Evolutionary conservation across 1,139 yeast genomes (phyloP).

Genomic region (Nadsonia starkeyi-henricii): DNA sequence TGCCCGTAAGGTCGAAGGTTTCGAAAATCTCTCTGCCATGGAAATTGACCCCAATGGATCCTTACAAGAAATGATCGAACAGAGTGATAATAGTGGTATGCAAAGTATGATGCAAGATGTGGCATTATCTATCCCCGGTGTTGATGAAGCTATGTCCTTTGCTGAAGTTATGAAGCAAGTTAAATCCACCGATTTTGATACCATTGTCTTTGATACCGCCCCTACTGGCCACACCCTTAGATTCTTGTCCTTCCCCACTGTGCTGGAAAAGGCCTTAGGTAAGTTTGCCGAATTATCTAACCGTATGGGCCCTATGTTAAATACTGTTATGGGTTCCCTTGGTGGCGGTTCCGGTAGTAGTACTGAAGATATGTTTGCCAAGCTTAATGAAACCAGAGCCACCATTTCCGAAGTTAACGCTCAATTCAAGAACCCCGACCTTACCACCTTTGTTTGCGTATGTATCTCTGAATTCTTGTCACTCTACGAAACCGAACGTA

Average conservation of each 20-base stretch:
- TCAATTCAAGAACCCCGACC: slow-evolving; percentile 90
- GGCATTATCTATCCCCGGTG: slow-evolving; percentile 93
- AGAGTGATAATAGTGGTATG: slow-evolving; percentile 22
- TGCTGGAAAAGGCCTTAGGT: slow-evolving; percentile 72
- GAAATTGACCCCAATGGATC: slow-evolving; percentile 96
- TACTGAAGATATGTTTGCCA: slow-evolving; percentile 66
- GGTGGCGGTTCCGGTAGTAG: slow-evolving; percentile 31
- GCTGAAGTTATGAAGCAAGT: slow-evolving; percentile 97
- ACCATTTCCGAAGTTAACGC: slow-evolving; percentile 80
- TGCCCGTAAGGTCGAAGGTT: slow-evolving; percentile 84
- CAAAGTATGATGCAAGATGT: slow-evolving; percentile 69
- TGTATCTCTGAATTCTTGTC: slow-evolving; percentile 95
- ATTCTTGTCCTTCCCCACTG: slow-evolving; percentile 84
- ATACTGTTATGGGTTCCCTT: slow-evolving; percentile 52
- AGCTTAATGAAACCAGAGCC: slow-evolving; percentile 69
- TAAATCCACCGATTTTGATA: slow-evolving; percentile 71
- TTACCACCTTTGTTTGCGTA: slow-evolving; percentile 93
- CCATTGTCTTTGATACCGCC: slow-evolving; percentile 93
- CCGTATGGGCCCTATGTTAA: slow-evolving; percentile 82
- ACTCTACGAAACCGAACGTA: slow-evolving; percentile 89
- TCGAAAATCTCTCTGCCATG: slow-evolving; percentile 84
- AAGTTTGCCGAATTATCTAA: slow-evolving; percentile 81
- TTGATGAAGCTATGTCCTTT: slow-evolving; percentile 92
- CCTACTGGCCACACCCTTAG: slow-evolving; percentile 97
- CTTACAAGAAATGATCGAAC: slow-evolving; percentile 72